Evolutionary conservation across 805 yeast genomes (phyloP).

Genomic region (Zygoascus ofunaensis): DNA sequence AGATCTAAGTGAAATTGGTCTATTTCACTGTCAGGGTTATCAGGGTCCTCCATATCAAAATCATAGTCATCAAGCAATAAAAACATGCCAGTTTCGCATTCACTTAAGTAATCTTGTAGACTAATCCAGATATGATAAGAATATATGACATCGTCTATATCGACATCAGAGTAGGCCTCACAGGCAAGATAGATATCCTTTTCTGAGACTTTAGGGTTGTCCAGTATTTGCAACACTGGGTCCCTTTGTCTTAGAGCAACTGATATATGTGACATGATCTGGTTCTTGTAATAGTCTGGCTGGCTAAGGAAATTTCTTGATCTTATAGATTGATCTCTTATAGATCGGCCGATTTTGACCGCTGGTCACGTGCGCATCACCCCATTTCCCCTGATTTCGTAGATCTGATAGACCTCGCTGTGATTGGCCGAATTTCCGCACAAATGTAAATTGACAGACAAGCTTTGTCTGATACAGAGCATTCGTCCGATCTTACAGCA

Average conservation of each 20-base stretch:
- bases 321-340: too few relatives aligned
- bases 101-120: conserved; percentile 18
- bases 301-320: conserved; percentile 2
- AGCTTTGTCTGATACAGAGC: too few relatives aligned
- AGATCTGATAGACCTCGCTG: too few relatives aligned
- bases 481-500: too few relatives aligned
- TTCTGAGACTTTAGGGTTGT: conserved; percentile 5
- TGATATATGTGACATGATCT: neutral
- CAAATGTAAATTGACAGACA: too few relatives aligned
- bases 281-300: too few relatives aligned
- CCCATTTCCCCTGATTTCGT: too few relatives aligned
- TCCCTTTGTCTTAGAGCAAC: too few relatives aligned
- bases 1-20: conserved; percentile 22
- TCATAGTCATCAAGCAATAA: conserved; percentile 21
- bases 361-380: too few relatives aligned
- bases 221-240: conserved; percentile 15
- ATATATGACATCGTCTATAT: conserved; percentile 16
- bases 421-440: too few relatives aligned
- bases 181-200: conserved; percentile 12
- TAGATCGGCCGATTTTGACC: too few relatives aligned
- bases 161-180: conserved; percentile 10
- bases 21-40: conserved; percentile 14
- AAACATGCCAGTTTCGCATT: conserved; percentile 26
- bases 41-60: conserved; percentile 15
- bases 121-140: conserved; percentile 19